phyloP scores from a whole-genome alignment of 1,284 basidiomycete species.

The Microbotryum violaceum region DNA sequence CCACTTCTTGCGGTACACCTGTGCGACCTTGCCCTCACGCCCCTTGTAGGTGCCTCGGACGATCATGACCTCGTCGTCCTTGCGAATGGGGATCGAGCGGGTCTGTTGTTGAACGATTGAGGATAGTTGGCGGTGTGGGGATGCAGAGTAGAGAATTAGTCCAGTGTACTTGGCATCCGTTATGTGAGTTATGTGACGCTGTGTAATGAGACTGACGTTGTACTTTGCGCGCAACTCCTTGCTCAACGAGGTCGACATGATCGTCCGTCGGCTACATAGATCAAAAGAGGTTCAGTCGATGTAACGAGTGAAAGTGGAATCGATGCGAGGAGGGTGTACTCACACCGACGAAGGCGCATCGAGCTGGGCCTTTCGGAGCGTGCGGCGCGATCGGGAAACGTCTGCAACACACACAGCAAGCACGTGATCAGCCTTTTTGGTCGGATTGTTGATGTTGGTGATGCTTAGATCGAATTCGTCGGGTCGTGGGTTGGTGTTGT shows the following conservation, averaged over 20 bases:
- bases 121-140: neutral
- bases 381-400: conserved; percentile 53
- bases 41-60: conserved; percentile 81
- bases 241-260: conserved; percentile 91
- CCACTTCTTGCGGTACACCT: conserved; percentile 90
- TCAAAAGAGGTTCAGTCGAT: neutral
- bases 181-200: neutral
- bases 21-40: conserved; percentile 76
- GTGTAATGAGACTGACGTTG: conserved; percentile 57
- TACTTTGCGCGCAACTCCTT: conserved; percentile 92
- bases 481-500: too few species aligned
- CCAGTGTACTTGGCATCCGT: too few species aligned
- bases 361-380: conserved; percentile 95
- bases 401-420: conserved; percentile 1
- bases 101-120: conserved; percentile 48
- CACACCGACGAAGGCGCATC: conserved; percentile 60
- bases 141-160: neutral
- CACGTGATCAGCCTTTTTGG: too few species aligned
- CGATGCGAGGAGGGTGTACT: neutral
- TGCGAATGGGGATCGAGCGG: conserved; percentile 90
- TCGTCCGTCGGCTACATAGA: conserved; percentile 65
- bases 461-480: too few species aligned
- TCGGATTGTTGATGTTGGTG: too few species aligned
- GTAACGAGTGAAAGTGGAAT: neutral
- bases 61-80: conserved; percentile 97